phyloP scores from a whole-genome alignment of 2,329 filamentous ascomycete species.

The Coniochaeta ligniaria region DNA sequence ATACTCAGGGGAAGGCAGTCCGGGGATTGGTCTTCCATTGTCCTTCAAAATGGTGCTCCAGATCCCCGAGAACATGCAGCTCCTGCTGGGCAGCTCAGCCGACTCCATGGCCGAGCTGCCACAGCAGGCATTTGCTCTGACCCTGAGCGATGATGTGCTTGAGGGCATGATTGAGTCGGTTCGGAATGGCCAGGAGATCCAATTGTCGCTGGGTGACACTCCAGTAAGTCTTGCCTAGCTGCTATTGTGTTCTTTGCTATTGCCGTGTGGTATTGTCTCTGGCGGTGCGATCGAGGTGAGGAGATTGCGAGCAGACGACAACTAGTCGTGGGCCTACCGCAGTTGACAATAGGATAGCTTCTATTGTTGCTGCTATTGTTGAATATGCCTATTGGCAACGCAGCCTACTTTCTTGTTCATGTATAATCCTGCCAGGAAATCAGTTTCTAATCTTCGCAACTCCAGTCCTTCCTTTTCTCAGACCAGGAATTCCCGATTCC shows the following conservation, averaged over 20 bases:
- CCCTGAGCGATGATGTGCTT: constrained; percentile 49
- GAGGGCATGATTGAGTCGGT: constrained; percentile 56
- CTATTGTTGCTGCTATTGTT: constrained; percentile 1
- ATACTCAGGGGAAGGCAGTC: not conserved
- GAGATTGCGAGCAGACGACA: constrained; percentile 4
- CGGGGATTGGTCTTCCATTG: not conserved
- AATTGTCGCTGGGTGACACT: constrained; percentile 48
- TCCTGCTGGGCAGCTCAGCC: constrained; percentile 47
- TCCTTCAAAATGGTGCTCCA: constrained; percentile 31
- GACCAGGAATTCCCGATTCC: constrained; percentile 23
- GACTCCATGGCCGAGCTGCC: constrained; percentile 36
- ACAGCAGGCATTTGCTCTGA: constrained; percentile 50
- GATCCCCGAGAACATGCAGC: constrained; percentile 46
- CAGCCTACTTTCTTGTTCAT: too few relatives aligned
- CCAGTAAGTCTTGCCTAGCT: constrained; percentile 44
- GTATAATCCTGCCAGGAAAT: not conserved
- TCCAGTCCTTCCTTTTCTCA: constrained; percentile 48
- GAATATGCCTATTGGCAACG: not conserved
- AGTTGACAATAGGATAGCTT: not conserved
- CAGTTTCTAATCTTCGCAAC: not conserved
- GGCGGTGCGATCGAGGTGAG: not conserved
- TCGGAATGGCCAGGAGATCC: constrained; percentile 47
- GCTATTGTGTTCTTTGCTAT: constrained; percentile 4
- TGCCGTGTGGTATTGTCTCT: not conserved
- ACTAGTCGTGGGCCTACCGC: not conserved